Percentiles rank a stretch among this genome's conserved stretches.
phyloP scores from a whole-genome alignment of 208 protist genomes.

The Acanthamoeba royreba region DNA sequence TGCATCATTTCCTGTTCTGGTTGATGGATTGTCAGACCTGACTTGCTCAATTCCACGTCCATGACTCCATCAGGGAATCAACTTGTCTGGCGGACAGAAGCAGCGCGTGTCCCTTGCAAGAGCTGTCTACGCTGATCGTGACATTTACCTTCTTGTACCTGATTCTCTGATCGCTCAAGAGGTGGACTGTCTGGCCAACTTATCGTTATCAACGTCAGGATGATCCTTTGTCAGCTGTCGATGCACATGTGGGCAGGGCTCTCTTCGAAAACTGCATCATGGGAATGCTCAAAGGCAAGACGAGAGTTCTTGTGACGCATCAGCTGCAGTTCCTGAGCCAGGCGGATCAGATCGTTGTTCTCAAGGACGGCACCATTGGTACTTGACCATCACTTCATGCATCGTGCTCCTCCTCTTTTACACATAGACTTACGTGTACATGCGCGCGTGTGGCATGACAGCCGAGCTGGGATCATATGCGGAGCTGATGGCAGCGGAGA shows the following conservation, averaged over 20 bases:
- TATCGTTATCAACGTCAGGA: constrained; percentile 56
- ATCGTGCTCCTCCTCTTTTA: not conserved
- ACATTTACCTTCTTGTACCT: constrained; percentile 66
- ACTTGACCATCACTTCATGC: too few relatives aligned
- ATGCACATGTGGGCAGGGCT: constrained; percentile 77
- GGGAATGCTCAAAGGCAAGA: constrained; percentile 78
- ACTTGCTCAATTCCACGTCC: too few relatives aligned
- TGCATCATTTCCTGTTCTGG: too few relatives aligned
- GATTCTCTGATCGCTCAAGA: not conserved
- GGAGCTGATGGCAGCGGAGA: not conserved
- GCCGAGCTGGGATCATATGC: constrained; percentile 7
- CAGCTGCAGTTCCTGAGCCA: constrained; percentile 86
- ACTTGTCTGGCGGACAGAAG: constrained; percentile 79
- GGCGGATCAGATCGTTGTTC: constrained; percentile 85
- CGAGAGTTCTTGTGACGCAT: constrained; percentile 92
- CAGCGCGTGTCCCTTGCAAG: constrained; percentile 74
- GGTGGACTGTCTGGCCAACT: not conserved
- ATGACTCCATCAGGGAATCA: constrained; percentile 87
- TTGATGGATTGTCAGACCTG: too few relatives aligned
- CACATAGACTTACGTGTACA: too few relatives aligned
- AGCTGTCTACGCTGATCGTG: constrained; percentile 72
- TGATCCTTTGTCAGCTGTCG: constrained; percentile 77
- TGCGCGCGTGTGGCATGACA: not conserved
- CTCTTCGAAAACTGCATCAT: constrained; percentile 79
- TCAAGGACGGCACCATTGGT: constrained; percentile 54